Evolutionary conservation across 768 basidiomycete genomes (phyloP).

Genomic region (Tylopilus sp.): DNA sequence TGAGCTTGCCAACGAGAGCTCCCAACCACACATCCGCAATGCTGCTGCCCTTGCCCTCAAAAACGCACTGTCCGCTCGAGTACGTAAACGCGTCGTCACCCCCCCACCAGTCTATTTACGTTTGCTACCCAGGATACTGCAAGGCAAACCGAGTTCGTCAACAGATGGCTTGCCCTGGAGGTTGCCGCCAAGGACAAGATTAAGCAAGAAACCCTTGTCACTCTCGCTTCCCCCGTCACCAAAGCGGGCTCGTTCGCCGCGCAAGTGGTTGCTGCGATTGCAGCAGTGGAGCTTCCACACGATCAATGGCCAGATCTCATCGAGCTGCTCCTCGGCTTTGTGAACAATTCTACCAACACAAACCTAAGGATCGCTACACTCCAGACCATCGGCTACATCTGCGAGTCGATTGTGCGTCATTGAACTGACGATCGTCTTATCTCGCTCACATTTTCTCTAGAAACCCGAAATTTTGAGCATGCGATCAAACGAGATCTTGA

Average conservation of each 20-base stretch:
- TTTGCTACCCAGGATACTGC: constrained; percentile 54
- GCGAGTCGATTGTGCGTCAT: constrained; percentile 86
- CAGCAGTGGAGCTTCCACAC: constrained; percentile 85
- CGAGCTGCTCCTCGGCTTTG: constrained; percentile 80
- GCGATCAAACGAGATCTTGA: constrained; percentile 95
- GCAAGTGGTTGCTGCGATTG: constrained; percentile 92
- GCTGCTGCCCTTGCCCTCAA: constrained; percentile 97
- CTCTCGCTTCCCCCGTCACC: constrained; percentile 66
- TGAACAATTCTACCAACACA: constrained; percentile 68
- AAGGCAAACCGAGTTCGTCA: constrained; percentile 72
- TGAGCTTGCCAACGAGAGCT: constrained; percentile 76
- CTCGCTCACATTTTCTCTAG: constrained; percentile 37
- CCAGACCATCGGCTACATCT: constrained; percentile 95
- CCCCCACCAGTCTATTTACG: constrained; percentile 14
- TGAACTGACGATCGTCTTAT: constrained; percentile 3
- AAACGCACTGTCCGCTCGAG: constrained; percentile 88
- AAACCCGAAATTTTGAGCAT: constrained; percentile 88
- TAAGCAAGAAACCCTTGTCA: constrained; percentile 82
- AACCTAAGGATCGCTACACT: constrained; percentile 84
- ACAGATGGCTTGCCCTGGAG: constrained; percentile 79
- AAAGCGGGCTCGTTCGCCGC: constrained; percentile 87
- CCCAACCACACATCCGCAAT: constrained; percentile 73
- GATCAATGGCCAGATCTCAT: constrained; percentile 91
- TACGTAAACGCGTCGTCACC: constrained; percentile 44
- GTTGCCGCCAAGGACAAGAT: constrained; percentile 69